phyloP scores from a whole-genome alignment of 495 filamentous ascomycete genomes.

The Stereocaulon alpinum region DNA sequence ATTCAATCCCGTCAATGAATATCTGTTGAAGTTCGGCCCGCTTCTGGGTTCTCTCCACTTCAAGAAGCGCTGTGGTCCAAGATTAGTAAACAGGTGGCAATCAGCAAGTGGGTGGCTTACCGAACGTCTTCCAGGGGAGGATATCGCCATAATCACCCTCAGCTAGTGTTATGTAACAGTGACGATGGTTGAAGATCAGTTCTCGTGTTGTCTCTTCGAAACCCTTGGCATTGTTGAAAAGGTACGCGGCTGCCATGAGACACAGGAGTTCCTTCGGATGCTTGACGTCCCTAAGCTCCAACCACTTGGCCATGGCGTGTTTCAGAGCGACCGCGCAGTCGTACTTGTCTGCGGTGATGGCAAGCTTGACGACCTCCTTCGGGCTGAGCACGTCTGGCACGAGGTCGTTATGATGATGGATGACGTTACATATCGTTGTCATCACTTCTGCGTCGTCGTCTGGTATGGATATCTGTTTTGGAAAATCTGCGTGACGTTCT shows the following conservation, averaged over 20 bases:
- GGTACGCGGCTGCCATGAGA: neutral
- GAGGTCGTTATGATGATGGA: neutral
- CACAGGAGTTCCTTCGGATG: rapidly evolving
- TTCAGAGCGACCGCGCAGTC: neutral
- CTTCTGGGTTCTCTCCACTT: neutral
- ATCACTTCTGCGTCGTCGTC: neutral
- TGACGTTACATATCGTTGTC: neutral
- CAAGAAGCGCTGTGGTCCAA: neutral
- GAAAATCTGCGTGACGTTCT: neutral
- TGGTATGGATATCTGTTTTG: neutral
- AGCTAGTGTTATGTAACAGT: rapidly evolving
- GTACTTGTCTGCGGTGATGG: neutral
- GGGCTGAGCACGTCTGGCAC: neutral
- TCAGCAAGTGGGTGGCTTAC: neutral
- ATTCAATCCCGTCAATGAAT: neutral
- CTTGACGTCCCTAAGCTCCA: neutral
- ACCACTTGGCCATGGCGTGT: neutral
- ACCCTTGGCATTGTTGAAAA: neutral
- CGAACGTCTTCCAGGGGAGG: neutral
- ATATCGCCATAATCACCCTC: neutral
- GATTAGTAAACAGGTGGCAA: neutral
- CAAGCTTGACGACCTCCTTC: rapidly evolving
- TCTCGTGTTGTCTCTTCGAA: neutral
- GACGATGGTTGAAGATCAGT: neutral
- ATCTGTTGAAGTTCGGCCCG: neutral